Conservation (phyloP, 2,329 filamentous ascomycete species). For the Aspergillus pseudonomiae region DNA sequence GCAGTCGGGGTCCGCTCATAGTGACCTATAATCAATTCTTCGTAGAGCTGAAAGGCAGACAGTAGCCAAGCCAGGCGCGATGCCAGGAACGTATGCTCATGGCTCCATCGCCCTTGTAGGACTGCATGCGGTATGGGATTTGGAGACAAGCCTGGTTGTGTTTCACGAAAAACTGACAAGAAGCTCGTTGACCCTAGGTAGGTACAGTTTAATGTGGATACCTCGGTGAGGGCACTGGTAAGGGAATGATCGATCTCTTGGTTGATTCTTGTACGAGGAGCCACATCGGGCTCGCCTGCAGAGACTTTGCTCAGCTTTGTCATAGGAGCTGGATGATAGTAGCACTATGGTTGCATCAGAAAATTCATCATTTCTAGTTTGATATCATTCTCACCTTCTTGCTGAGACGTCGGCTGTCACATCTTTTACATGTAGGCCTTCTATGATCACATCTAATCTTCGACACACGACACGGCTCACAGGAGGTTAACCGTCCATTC, state of each 20-base stretch:
- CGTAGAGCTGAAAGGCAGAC: neutral
- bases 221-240: neutral
- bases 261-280: neutral
- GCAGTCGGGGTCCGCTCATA: neutral
- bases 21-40: neutral
- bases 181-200: conserved; percentile 2
- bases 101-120: neutral
- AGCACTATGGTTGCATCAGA: neutral
- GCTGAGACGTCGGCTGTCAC: neutral
- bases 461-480: conserved; percentile 2
- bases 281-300: neutral
- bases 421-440: conserved; percentile 1
- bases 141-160: neutral
- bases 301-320: neutral
- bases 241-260: neutral
- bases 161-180: neutral
- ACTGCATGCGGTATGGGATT: neutral
- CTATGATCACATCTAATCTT: conserved; percentile 5
- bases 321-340: conserved; percentile 4
- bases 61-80: neutral
- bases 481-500: neutral
- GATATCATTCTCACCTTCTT: neutral
- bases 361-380: neutral
- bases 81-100: neutral
- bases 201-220: neutral